Evolutionary conservation across 1,284 basidiomycete genomes (phyloP).

Genomic region (Paramarasmius palmivorus): DNA sequence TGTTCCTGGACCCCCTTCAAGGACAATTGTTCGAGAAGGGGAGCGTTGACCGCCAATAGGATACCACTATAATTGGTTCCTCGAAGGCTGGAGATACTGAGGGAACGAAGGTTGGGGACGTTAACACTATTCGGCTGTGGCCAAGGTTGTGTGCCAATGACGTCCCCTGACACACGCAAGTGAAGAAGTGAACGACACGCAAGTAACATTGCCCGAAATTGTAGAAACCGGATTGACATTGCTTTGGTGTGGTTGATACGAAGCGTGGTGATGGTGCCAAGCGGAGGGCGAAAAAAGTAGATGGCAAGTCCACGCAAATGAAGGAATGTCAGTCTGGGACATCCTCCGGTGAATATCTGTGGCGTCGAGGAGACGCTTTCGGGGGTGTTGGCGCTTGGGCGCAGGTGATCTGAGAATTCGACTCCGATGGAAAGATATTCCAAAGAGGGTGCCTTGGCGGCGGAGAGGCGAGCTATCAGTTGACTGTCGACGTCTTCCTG

Average conservation of each 20-base stretch:
- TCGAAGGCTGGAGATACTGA: conserved; percentile 36
- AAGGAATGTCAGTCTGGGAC: conserved; percentile 33
- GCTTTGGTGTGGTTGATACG: conserved; percentile 41
- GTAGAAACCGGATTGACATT: conserved; percentile 30
- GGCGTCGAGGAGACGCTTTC: conserved; percentile 14
- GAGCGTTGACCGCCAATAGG: conserved; percentile 33
- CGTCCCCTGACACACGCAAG: conserved; percentile 42
- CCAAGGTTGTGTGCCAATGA: conserved; percentile 20
- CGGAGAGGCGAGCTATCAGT: conserved; percentile 28
- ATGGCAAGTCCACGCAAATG: conserved; percentile 43
- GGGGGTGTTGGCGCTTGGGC: neutral
- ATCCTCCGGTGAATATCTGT: conserved; percentile 31
- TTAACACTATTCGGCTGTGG: conserved; percentile 20
- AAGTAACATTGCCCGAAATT: conserved; percentile 33
- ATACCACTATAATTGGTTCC: conserved; percentile 33
- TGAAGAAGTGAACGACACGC: conserved; percentile 29
- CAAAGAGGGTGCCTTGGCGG: conserved; percentile 28
- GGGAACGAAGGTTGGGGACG: conserved; percentile 31
- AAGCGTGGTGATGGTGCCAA: conserved; percentile 36
- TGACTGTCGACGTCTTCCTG: conserved; percentile 25
- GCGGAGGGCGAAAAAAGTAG: conserved; percentile 36
- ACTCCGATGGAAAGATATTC: conserved; percentile 37
- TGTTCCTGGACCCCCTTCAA: conserved; percentile 37
- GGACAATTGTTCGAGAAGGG: conserved; percentile 34
- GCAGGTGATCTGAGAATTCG: conserved; percentile 3